Conservation (phyloP, 1,284 basidiomycete species). For the Bondarzewia mesenterica region DNA sequence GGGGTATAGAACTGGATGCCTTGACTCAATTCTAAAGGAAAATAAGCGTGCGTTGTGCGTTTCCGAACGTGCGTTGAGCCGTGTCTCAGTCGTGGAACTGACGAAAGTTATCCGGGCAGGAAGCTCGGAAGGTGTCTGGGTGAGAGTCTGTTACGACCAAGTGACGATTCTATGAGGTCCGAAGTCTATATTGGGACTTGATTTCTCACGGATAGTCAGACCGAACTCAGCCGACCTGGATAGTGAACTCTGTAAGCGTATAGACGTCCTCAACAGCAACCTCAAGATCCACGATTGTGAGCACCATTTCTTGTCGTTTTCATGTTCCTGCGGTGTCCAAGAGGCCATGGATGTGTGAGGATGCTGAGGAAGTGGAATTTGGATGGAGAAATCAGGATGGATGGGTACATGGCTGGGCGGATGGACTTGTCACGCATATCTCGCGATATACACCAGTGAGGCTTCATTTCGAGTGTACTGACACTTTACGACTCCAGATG, state of each 20-base stretch:
- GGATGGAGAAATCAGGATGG: slow-evolving; percentile 6
- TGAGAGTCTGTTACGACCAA: too few species aligned
- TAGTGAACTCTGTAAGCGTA: slow-evolving; percentile 13
- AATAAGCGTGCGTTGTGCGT: too few species aligned
- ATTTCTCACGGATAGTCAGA: background rate
- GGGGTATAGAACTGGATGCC: background rate
- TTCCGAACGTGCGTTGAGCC: too few species aligned
- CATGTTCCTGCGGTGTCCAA: background rate
- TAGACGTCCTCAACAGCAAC: slow-evolving; percentile 39
- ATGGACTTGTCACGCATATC: slow-evolving; percentile 26
- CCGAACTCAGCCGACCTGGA: slow-evolving; percentile 5
- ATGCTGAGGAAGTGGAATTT: slow-evolving; percentile 4
- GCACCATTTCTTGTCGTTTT: background rate
- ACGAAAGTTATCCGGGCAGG: too few species aligned
- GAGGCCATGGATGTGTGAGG: background rate
- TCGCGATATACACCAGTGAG: slow-evolving; percentile 21
- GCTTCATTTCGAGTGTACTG: slow-evolving; percentile 8
- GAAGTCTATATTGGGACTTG: background rate
- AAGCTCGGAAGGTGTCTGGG: too few species aligned
- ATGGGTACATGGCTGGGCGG: slow-evolving; percentile 12
- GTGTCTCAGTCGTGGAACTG: too few species aligned
- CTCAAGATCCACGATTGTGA: slow-evolving; percentile 30
- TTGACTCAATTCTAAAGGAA: too few species aligned
- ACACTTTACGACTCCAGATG: slow-evolving; percentile 52
- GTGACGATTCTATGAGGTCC: too few species aligned